Base-by-base conservation (phyloP, 2,329 filamentous ascomycete genomes). In the Ophiocordyceps camponoti-leonardi region DNA sequence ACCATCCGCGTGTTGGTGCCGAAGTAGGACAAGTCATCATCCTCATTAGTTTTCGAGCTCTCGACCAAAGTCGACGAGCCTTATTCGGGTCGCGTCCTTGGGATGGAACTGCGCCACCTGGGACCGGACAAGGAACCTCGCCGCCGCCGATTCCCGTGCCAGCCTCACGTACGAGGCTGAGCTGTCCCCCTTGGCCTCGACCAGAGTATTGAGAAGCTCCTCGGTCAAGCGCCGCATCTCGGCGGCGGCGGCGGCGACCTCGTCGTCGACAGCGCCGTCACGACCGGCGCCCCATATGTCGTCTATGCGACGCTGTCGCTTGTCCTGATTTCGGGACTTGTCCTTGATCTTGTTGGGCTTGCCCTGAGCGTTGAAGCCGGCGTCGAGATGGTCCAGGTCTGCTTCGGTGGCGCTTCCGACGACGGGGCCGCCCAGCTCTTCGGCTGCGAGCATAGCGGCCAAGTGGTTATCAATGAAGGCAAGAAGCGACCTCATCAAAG, bases 391-490 rank as follows among this genome's bases (percentile, higher is more conserved):
- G 41, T 81, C 72, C 10, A 72, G 53, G 67, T 79, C 63, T 20
- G 83, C 55, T 59, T 83, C 77, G 56, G 82, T 69, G 53, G 81
- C 68, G 51, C 86, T 81, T 4, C 86, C 84, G 1, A 88, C 84
- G 12, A 87, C 81, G 0, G 86, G 86, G 0, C 86, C 86, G 8
- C 86, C 86, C 1, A 88, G 69, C 55, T 87, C 83, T 63, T 93
- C 86, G 1, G 84, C 83, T 7, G 85, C 86, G 41, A 94, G 68
- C 77, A 90, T 83, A 3, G 74, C 64, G 1, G 83, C 82, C 1
- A 94, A 69, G 39, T 77, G 72, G 41, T 76, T 66, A 49, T 84
- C 75, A 47, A 90, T 79, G 55, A 93, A 93, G 16, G 65, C 66
- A 50, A 81, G 75, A 46, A 93, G 69, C 0, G 75, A 69, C 47